Percentiles rank a stretch among this genome's conserved stretches.
Evolutionary conservation across 306 rosid genomes (phyloP).

Genomic region (Cucumis melo): DNA sequence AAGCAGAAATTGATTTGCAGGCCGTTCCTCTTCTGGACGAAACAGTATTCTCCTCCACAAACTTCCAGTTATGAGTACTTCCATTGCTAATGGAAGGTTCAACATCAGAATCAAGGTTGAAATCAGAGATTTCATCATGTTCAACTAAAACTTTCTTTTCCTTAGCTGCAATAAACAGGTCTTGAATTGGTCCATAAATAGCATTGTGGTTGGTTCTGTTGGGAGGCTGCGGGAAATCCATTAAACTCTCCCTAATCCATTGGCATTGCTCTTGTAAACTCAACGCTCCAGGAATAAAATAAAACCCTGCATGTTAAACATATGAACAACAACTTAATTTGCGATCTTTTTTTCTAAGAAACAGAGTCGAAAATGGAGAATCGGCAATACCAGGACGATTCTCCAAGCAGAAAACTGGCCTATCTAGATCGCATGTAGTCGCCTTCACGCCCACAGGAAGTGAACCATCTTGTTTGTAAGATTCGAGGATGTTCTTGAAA

Average conservation of each 20-base stretch:
- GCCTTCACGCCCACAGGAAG: constrained; percentile 39
- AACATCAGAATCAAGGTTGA: constrained; percentile 11
- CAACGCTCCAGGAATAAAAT: constrained; percentile 65
- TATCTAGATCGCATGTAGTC: constrained; percentile 18
- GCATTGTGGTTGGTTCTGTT: constrained; percentile 93
- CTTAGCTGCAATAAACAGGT: constrained; percentile 49
- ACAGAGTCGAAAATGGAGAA: background rate
- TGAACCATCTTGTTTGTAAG: constrained; percentile 20
- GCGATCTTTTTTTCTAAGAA: background rate
- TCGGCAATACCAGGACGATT: constrained; percentile 49
- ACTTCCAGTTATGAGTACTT: constrained; percentile 32
- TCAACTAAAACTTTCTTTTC: constrained; percentile 40
- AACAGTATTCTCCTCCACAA: constrained; percentile 24
- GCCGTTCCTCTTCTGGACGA: constrained; percentile 16
- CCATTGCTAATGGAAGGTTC: constrained; percentile 10
- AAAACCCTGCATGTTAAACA: constrained; percentile 41
- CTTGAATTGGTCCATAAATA: constrained; percentile 48
- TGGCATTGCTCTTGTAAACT: constrained; percentile 49
- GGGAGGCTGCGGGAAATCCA: constrained; percentile 76
- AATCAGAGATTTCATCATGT: constrained; percentile 17
- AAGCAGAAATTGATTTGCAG: constrained; percentile 43
- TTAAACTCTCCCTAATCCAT: constrained; percentile 68
- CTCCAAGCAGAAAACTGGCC: constrained; percentile 54
- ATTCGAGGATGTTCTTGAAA: constrained; percentile 49
- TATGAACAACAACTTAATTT: background rate